Conservation (phyloP, 495 filamentous ascomycete genomes). For the Aspergillus ostianus region DNA sequence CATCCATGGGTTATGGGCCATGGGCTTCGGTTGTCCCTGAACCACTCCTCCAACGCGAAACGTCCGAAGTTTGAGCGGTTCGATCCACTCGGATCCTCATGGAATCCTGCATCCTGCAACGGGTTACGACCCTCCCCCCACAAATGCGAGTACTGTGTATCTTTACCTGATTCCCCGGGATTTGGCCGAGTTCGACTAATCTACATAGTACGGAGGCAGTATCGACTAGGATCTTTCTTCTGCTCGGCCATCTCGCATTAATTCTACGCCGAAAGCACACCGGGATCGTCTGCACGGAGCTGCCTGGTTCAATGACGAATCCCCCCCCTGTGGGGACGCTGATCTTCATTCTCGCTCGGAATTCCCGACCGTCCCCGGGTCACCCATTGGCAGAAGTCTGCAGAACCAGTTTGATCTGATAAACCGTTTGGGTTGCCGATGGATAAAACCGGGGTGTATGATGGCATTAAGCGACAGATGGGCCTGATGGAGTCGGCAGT, state of each 20-base stretch:
- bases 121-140: too few relatives aligned
- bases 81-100: background rate
- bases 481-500: background rate
- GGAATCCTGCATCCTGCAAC: too few relatives aligned
- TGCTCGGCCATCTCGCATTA: background rate
- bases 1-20: background rate
- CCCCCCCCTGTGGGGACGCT: background rate
- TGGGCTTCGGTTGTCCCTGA: background rate
- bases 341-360: conserved; percentile 5
- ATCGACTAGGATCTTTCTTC: background rate
- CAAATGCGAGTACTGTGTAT: too few relatives aligned
- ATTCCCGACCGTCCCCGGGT: conserved; percentile 1
- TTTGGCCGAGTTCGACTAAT: too few relatives aligned
- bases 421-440: background rate
- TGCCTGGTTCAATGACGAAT: background rate
- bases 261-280: background rate
- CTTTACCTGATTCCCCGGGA: too few relatives aligned
- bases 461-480: background rate
- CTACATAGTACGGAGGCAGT: background rate
- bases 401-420: background rate
- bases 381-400: background rate
- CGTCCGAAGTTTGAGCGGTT: background rate
- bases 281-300: background rate
- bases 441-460: too few relatives aligned
- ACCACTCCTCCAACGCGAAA: background rate